Evolutionary conservation across 23 red algal genomes (phyloP), one percentile per base, ranked within the genome.

Genomic region (Gracilaria caudata): DNA sequence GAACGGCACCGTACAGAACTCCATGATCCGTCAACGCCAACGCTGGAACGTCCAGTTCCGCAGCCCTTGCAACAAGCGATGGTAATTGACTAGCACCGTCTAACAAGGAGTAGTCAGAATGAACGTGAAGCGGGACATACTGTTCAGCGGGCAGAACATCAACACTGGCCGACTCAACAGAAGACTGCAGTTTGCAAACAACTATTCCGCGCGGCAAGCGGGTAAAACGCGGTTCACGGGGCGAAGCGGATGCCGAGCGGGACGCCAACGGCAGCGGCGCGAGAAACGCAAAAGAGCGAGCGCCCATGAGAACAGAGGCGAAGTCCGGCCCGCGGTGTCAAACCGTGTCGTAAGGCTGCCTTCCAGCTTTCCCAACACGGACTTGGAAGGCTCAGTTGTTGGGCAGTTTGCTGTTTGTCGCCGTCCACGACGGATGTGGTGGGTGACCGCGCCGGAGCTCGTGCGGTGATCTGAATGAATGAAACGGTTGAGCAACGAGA

Each of bases 1-100:
- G 88, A 58, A 98, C 71, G 1, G 93, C 92, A 1, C 96, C 96
- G 47, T 93, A 94, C 53, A 98, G 32, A 8, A 95, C 96, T 7
- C 96, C 96, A 36, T 98, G 96, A 41, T 98, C 96, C 14, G 96
- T 98, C 13, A 98, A 66, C 8, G 96, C 96, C 7, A 98, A 56
- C 3, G 92, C 96, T 38, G 96, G 96, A 72, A 86, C 88, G 45
- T 73, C 74, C 68, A 98, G 41, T 57, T 92, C 84, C 7, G 64
- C 74, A 28, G 96, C 96, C 25, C 92, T 68, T 11, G 78, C 25
- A 10, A 95, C 96, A 41, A 98, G 80, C 19, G 91, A 85, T 60
- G 86, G 77, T 46, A 98, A 35, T 51, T 92, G 96, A 45, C 91
- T 94, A 19, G 96, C 96, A 34, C 96, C 96, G 23, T 98, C 96